Evolutionary conservation across 257 asterid species (phyloP), one percentile per base, ranked within the genome.

Genomic region (Striga asiatica): DNA sequence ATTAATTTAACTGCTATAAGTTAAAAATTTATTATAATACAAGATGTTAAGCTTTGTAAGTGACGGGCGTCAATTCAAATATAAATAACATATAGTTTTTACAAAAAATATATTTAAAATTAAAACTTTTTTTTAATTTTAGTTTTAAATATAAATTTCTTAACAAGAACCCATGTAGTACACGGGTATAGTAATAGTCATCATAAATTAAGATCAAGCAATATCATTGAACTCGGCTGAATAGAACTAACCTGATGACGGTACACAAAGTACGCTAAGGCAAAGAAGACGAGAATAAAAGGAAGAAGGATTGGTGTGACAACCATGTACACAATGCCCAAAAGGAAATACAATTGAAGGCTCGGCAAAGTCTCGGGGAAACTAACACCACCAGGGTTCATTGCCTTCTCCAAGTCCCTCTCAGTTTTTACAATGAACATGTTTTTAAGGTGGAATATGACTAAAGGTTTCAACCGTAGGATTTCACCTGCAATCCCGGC

Each of bases 281-380:
- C 94, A 14, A 92, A 92, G 94, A 92, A 92, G 68, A 92, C 70
- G 53, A 88, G 71, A 54, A 92, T 74, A 53, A 88, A 92, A 14
- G 98, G 98, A 65, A 92, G 97, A 68, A 92, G 97, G 52, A 92
- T 78, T 8, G 98, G 98, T 13, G 98, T 92, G 55, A 92, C 82
- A 21, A 76, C 94, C 82, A 83, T 78, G 69, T 92, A 92, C 12
- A 92, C 98, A 34, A 74, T 76, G 6, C 98, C 98, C 3, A 92
- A 81, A 58, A 92, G 94, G 72, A 84, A 92, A 62, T 92, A 88
- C 6, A 92, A 78, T 56, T 87, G 97, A 71, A 92, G 94, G 61
- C 73, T 80, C 18, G 95, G 98, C 55, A 92, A 65, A 32, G 95
- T 71, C 62, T 92, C 94, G 0, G 84, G 89, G 57, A 88, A 71